A percentile compares a stretch with the other conserved stretches of the same genome.
phyloP scores from a whole-genome alignment of 2,329 filamentous ascomycete genomes.

The Arthrocladium fulminans region DNA sequence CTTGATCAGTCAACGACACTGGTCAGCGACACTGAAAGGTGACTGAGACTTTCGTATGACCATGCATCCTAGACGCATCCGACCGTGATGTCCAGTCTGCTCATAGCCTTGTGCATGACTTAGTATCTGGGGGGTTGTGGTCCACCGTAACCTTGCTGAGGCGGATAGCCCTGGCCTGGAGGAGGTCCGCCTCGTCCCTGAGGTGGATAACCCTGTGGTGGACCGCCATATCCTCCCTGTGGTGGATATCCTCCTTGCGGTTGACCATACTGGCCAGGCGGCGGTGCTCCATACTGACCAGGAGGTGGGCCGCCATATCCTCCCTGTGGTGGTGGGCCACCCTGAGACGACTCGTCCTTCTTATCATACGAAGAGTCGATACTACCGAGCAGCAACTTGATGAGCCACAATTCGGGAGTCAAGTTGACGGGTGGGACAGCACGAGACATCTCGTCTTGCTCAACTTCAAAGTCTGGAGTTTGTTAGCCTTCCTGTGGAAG shows the following conservation, averaged over 20 bases:
- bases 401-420: conserved; percentile 57
- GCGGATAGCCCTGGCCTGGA: conserved; percentile 15
- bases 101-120: no score
- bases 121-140: no score
- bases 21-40: no score
- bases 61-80: no score
- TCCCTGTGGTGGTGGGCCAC: conserved; percentile 22
- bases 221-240: conserved; percentile 24
- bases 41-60: no score
- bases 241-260: conserved; percentile 26
- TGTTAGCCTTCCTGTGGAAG: conserved; percentile 17
- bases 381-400: conserved; percentile 58
- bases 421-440: conserved; percentile 54
- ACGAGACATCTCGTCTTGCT: conserved; percentile 57
- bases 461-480: conserved; percentile 54
- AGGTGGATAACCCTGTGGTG: conserved; percentile 25
- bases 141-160: conserved; percentile 15
- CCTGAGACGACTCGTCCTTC: conserved; percentile 52
- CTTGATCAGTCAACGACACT: no score
- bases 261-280: conserved; percentile 26
- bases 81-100: no score
- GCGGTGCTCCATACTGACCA: conserved; percentile 10
- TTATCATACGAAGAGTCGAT: conserved; percentile 58
- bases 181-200: conserved; percentile 19
- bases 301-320: conserved; percentile 21